These are phyloP conservation scores for Lactuca sativa DNA, from an alignment of 129 eudicot genomes.

Conservation along the genomic window DNA sequence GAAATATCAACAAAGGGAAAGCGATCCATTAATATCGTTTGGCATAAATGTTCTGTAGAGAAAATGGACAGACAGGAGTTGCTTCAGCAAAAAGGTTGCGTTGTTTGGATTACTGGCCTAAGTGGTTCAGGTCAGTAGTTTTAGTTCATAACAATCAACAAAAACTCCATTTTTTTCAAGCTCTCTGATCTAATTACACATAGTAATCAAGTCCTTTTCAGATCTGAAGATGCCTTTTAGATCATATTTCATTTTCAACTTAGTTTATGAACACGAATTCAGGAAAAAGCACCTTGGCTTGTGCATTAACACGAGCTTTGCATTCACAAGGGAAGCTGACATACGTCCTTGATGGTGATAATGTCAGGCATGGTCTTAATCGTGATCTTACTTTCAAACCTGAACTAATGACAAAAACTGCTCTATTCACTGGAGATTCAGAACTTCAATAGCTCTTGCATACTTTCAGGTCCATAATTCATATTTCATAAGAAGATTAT, in stretches of 20 bases:
- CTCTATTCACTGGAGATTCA: too few relatives aligned
- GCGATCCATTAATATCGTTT: slow-evolving; percentile 54
- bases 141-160: neutral
- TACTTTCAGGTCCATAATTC: too few relatives aligned
- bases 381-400: slow-evolving; percentile 79
- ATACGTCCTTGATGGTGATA: slow-evolving; percentile 95
- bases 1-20: slow-evolving; percentile 38
- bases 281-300: slow-evolving; percentile 98
- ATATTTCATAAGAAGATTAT: too few relatives aligned
- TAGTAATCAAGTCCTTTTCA: neutral
- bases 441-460: too few relatives aligned
- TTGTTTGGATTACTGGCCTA: slow-evolving; percentile 92
- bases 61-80: slow-evolving; percentile 77
- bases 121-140: slow-evolving; percentile 89
- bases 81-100: slow-evolving; percentile 92
- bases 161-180: neutral
- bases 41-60: slow-evolving; percentile 86
- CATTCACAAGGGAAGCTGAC: slow-evolving; percentile 86
- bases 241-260: neutral
- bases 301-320: slow-evolving; percentile 78
- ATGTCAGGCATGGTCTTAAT: slow-evolving; percentile 94
- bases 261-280: slow-evolving; percentile 11
- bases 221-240: neutral
- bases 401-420: slow-evolving; percentile 22
- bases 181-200: neutral